These are phyloP conservation scores for Solanum paucissectum DNA, from an alignment of 257 asterid genomes.

Conservation along the genomic window DNA sequence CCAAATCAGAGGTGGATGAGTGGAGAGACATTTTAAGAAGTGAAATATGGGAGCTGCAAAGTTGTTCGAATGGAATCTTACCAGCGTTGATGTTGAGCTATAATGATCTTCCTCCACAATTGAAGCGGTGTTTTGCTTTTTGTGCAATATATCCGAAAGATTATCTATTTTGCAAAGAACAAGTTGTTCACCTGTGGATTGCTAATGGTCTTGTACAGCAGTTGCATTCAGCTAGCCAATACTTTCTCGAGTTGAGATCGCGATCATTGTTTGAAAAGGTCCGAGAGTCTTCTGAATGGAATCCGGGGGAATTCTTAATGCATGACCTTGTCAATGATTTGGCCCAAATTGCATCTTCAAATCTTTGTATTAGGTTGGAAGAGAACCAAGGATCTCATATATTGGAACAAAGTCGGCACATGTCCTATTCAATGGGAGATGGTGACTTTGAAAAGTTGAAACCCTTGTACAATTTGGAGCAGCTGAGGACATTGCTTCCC, in stretches of 20 bases:
- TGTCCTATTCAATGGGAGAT: background rate
- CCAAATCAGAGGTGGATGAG: background rate
- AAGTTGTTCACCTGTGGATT: background rate
- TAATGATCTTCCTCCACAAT: background rate
- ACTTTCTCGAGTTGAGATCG: background rate
- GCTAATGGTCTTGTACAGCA: background rate
- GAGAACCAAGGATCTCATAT: background rate
- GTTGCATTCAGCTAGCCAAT: background rate
- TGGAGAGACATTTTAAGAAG: background rate
- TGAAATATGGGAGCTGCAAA: background rate
- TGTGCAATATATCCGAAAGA: conserved; percentile 9
- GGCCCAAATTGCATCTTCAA: background rate
- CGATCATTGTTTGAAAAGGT: background rate
- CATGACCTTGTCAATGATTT: conserved; percentile 6
- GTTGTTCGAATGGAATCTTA: background rate
- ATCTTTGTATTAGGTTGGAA: background rate
- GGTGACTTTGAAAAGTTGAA: background rate
- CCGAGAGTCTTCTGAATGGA: background rate
- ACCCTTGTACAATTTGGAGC: background rate
- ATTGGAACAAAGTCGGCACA: background rate
- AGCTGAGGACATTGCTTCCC: background rate
- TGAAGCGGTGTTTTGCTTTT: background rate
- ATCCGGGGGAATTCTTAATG: background rate
- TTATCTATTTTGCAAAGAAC: background rate
- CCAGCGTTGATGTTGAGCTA: background rate